Percentiles rank a stretch among this genome's conserved stretches.
These are phyloP conservation scores for Obelidium mucronatum DNA, from an alignment of 192 early-diverging fungal species.

Conservation along the genomic window DNA sequence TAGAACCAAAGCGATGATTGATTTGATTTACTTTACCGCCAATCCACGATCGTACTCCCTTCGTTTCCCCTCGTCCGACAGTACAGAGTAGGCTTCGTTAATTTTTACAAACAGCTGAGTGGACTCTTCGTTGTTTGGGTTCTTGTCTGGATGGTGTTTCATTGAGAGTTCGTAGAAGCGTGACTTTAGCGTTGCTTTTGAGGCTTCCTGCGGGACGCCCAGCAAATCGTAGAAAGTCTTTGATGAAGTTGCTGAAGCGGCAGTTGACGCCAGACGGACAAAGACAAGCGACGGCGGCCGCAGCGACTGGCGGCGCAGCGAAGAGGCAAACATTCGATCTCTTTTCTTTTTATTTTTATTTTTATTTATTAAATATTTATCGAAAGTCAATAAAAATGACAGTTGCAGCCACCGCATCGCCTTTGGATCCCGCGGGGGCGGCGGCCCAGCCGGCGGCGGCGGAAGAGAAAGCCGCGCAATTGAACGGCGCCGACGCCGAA, in stretches of 20 bases:
- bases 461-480: not conserved
- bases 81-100: slow-evolving; percentile 85
- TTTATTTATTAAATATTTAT: not conserved
- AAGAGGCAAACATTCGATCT: not conserved
- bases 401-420: not conserved
- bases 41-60: slow-evolving; percentile 79
- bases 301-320: not conserved
- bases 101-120: slow-evolving; percentile 77
- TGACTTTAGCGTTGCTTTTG: slow-evolving; percentile 66
- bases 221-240: slow-evolving; percentile 46
- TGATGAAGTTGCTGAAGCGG: not conserved
- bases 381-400: not conserved
- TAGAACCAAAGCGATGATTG: not conserved
- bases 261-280: not conserved
- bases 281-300: not conserved
- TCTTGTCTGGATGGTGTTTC: slow-evolving; percentile 85
- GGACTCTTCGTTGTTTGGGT: slow-evolving; percentile 65
- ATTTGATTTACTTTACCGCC: not conserved
- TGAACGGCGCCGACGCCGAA: slow-evolving; percentile 9
- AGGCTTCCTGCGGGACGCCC: slow-evolving; percentile 18
- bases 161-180: slow-evolving; percentile 80
- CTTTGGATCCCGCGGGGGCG: not conserved
- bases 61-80: slow-evolving; percentile 75
- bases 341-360: not conserved
- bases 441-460: not conserved